Percentiles rank a stretch among this genome's conserved stretches.
These are phyloP conservation scores for Heracleum sosnowskyi DNA, from an alignment of 129 eudicot species.

Conservation along the genomic window DNA sequence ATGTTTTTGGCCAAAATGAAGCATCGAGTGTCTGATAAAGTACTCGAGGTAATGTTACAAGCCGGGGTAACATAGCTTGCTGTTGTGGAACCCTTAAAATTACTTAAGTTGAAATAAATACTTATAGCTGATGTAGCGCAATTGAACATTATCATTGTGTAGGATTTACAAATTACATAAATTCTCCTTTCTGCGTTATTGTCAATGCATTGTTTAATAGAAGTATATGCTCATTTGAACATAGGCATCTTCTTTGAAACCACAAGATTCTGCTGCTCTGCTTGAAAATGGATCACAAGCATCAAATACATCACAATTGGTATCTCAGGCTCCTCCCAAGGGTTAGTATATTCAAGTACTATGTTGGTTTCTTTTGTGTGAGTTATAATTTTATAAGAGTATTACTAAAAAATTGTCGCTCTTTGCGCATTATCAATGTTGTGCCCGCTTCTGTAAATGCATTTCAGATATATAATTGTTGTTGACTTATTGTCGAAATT, in stretches of 20 bases:
- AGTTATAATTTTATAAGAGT: background rate
- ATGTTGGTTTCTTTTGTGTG: background rate
- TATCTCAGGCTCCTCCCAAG: slow-evolving; percentile 44
- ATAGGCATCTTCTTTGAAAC: slow-evolving; percentile 41
- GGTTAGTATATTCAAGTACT: slow-evolving; percentile 36
- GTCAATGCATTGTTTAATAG: slow-evolving; percentile 10
- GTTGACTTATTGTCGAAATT: background rate
- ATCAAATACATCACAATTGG: slow-evolving; percentile 49
- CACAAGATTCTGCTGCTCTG: slow-evolving; percentile 40
- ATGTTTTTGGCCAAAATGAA: background rate
- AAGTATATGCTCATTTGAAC: slow-evolving; percentile 20
- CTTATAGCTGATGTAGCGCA: background rate
- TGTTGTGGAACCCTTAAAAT: background rate
- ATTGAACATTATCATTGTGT: background rate
- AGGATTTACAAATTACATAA: background rate
- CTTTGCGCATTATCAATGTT: background rate
- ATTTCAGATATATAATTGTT: background rate
- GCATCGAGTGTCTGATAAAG: background rate
- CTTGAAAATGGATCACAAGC: slow-evolving; percentile 57
- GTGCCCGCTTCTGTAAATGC: background rate
- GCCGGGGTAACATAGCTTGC: too few relatives aligned
- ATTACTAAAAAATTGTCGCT: background rate
- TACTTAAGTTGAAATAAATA: background rate
- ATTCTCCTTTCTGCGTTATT: background rate
- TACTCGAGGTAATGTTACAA: background rate